Conservation (phyloP, 1,139 yeast species). For the Debaryomyces robertsiae region DNA sequence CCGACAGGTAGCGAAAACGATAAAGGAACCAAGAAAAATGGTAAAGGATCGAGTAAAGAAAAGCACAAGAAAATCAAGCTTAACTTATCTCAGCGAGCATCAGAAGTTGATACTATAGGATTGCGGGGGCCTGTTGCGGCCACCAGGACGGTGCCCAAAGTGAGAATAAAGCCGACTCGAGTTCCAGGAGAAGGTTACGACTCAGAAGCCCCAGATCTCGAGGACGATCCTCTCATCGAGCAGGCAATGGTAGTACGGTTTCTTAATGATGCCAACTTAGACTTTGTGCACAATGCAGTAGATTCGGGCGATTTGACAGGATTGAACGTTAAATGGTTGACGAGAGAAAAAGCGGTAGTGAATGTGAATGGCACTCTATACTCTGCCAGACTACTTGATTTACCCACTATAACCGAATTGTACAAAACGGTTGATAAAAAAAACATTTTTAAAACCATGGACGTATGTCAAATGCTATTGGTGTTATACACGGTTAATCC, state of each 20-base stretch:
- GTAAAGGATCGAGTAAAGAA: constrained; percentile 14
- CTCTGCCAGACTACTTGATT: constrained; percentile 83
- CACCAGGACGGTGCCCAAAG: constrained; percentile 51
- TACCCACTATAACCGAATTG: constrained; percentile 87
- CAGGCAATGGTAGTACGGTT: constrained; percentile 82
- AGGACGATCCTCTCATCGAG: constrained; percentile 90
- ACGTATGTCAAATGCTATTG: constrained; percentile 81
- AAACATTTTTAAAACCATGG: constrained; percentile 84
- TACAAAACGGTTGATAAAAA: constrained; percentile 89
- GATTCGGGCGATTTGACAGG: constrained; percentile 80
- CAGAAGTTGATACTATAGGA: constrained; percentile 10
- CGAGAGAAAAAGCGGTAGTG: constrained; percentile 73
- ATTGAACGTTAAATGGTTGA: constrained; percentile 78
- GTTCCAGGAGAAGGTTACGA: constrained; percentile 96
- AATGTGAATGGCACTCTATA: constrained; percentile 58
- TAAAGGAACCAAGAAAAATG: constrained; percentile 12
- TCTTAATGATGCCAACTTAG: constrained; percentile 76
- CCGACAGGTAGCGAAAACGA: constrained; percentile 21
- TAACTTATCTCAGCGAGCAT: constrained; percentile 20
- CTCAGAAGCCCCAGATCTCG: constrained; percentile 94
- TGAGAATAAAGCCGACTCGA: constrained; percentile 80
- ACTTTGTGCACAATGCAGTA: constrained; percentile 74
- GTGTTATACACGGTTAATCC: constrained; percentile 67
- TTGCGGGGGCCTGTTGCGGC: constrained; percentile 15
- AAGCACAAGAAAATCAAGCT: constrained; percentile 26